A percentile compares a stretch with the other conserved stretches of the same genome.
Evolutionary conservation across 148 eudicot genomes (phyloP).

Genomic region (Rheum nobile): DNA sequence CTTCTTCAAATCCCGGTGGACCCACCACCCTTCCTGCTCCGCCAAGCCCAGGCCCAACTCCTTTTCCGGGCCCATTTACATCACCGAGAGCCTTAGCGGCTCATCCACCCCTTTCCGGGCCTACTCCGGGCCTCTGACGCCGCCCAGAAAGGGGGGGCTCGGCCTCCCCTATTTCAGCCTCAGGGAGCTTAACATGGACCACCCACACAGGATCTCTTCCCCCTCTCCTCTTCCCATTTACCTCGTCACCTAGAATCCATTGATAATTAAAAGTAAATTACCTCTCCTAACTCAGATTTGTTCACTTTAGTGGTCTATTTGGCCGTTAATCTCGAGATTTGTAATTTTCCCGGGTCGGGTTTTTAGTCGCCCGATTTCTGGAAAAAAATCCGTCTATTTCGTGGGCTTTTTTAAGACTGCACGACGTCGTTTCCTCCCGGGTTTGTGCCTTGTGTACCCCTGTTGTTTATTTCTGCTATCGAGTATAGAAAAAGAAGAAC

Average conservation of each 20-base stretch:
- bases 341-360: background rate
- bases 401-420: background rate
- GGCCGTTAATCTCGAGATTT: background rate
- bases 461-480: too few relatives aligned
- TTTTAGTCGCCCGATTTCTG: background rate
- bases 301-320: background rate
- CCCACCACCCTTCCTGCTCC: background rate
- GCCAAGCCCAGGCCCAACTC: conserved; percentile 11
- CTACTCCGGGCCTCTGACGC: conserved; percentile 46
- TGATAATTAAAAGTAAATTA: too few relatives aligned
- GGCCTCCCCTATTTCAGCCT: conserved; percentile 50
- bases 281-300: background rate
- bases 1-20: conserved; percentile 48
- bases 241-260: conserved; percentile 39
- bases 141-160: conserved; percentile 21
- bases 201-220: conserved; percentile 28
- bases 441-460: background rate
- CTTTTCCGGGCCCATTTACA: conserved; percentile 65
- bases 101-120: conserved; percentile 43
- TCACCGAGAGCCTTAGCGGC: conserved; percentile 59
- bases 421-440: background rate
- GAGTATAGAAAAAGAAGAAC: too few relatives aligned
- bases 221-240: conserved; percentile 60
- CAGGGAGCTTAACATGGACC: conserved; percentile 59
- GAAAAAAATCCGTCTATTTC: background rate